A percentile compares a stretch with the other conserved stretches of the same genome.
Conservation (phyloP, 2,329 filamentous ascomycete species). For the Pseudopyricularia javanii region DNA sequence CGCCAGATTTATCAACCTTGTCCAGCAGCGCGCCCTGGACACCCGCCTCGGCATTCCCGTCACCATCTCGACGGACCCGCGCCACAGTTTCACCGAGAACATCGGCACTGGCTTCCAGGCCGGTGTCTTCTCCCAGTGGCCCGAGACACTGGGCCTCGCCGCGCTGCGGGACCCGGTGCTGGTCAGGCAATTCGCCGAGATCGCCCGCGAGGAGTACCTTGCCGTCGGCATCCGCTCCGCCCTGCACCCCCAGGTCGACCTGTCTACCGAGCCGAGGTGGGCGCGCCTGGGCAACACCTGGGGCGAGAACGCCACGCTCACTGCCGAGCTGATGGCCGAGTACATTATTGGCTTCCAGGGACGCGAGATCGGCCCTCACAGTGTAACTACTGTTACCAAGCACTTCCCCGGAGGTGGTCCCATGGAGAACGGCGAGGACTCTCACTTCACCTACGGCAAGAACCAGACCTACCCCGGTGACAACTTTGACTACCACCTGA, state of each 20-base stretch:
- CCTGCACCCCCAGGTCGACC: slow-evolving; percentile 36
- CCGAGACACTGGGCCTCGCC: slow-evolving; percentile 35
- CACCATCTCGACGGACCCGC: slow-evolving; percentile 33
- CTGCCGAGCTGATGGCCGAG: slow-evolving; percentile 21
- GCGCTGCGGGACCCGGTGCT: slow-evolving; percentile 30
- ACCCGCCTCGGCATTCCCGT: slow-evolving; percentile 34
- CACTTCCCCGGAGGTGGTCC: slow-evolving; percentile 41
- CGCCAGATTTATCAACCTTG: slow-evolving; percentile 26
- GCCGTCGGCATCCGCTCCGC: slow-evolving; percentile 29
- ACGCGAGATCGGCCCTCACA: slow-evolving; percentile 24
- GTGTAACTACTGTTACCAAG: slow-evolving; percentile 36
- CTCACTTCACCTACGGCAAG: slow-evolving; percentile 38
- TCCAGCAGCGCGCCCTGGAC: slow-evolving; percentile 25
- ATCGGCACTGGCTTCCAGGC: slow-evolving; percentile 28
- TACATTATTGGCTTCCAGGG: slow-evolving; percentile 37
- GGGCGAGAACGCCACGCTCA: slow-evolving; percentile 33
- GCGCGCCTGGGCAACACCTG: slow-evolving; percentile 30
- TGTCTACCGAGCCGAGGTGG: slow-evolving; percentile 39
- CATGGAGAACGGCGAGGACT: slow-evolving; percentile 34
- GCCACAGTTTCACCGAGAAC: no score
- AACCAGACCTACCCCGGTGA: slow-evolving; percentile 36
- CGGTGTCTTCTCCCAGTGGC: slow-evolving; percentile 35
- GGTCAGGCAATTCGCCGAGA: slow-evolving; percentile 31
- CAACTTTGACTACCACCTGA: slow-evolving; percentile 36
- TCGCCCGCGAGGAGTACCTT: slow-evolving; percentile 32